phyloP scores from a whole-genome alignment of 257 asterid species.

The Lantana camara region DNA sequence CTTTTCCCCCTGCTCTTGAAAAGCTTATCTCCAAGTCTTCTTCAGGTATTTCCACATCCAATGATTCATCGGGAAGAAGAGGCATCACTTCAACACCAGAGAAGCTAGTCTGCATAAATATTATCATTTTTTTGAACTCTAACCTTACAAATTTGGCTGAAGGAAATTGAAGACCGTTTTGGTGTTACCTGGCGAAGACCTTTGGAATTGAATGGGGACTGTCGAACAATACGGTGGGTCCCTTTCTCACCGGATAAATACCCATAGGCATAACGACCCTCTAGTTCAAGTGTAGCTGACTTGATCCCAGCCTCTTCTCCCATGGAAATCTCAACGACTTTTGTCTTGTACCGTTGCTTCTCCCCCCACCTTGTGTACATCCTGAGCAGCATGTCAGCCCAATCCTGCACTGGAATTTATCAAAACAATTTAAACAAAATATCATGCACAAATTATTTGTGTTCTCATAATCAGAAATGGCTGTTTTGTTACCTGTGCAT shows the following conservation, averaged over 20 bases:
- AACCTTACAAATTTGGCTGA: background rate
- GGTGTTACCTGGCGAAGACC: constrained; percentile 89
- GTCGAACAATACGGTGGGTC: constrained; percentile 92
- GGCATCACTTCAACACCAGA: constrained; percentile 98
- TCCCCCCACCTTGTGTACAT: constrained; percentile 97
- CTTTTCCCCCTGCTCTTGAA: constrained; percentile 94
- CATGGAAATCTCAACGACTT: constrained; percentile 85
- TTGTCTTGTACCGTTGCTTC: constrained; percentile 81
- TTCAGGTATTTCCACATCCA: constrained; percentile 86
- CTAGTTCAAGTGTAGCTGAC: constrained; percentile 87
- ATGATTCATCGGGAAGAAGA: constrained; percentile 86
- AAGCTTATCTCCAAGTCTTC: constrained; percentile 85
- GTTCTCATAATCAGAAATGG: constrained; percentile 10
- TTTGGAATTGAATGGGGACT: constrained; percentile 95
- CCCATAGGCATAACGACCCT: constrained; percentile 90
- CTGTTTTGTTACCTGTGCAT: constrained; percentile 79
- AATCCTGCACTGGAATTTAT: constrained; percentile 95
- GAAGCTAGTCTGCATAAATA: constrained; percentile 97
- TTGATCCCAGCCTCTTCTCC: constrained; percentile 99
- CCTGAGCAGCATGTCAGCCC: constrained; percentile 99
- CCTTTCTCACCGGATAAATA: constrained; percentile 97
- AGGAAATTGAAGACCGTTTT: background rate
- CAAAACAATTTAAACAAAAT: constrained; percentile 51
- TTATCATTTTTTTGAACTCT: no score
- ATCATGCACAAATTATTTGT: constrained; percentile 6